Percentiles rank a stretch among this genome's conserved stretches.
Evolutionary conservation across 2,329 filamentous ascomycete species (phyloP).

Genomic region (Sporothrix brunneoviolacea): DNA sequence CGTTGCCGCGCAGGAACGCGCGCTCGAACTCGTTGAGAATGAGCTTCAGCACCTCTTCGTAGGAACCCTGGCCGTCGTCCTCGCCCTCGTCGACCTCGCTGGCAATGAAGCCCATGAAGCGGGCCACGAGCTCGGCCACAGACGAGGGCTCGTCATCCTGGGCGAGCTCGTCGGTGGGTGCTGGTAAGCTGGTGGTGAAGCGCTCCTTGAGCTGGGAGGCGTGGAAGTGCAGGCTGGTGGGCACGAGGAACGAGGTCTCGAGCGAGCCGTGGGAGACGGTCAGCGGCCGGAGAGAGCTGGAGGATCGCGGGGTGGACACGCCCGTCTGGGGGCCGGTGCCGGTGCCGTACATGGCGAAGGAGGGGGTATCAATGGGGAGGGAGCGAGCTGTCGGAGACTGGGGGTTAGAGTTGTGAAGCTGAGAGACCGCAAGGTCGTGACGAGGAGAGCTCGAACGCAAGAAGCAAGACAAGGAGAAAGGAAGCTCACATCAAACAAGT

Average conservation of each 20-base stretch:
- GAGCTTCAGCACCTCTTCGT: slow-evolving; percentile 86
- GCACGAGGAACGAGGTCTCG: slow-evolving; percentile 92
- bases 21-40: slow-evolving; percentile 95
- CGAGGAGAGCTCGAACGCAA: not conserved
- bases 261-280: slow-evolving; percentile 88
- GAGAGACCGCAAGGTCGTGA: not conserved
- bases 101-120: slow-evolving; percentile 88
- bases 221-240: slow-evolving; percentile 92
- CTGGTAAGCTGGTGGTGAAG: slow-evolving; percentile 77
- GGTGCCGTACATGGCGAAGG: slow-evolving; percentile 72
- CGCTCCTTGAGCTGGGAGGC: slow-evolving; percentile 89
- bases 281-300: slow-evolving; percentile 84
- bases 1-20: slow-evolving; percentile 88
- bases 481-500: slow-evolving; percentile 10
- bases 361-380: slow-evolving; percentile 24
- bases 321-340: slow-evolving; percentile 84
- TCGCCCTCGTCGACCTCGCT: slow-evolving; percentile 87
- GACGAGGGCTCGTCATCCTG: slow-evolving; percentile 99
- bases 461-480: not conserved
- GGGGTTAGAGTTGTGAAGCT: not conserved
- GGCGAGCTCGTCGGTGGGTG: slow-evolving; percentile 92
- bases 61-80: slow-evolving; percentile 80
- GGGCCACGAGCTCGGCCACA: slow-evolving; percentile 80
- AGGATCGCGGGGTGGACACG: slow-evolving; percentile 92
- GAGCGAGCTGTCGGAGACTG: slow-evolving; percentile 1